Evolutionary conservation across 257 asterid species (phyloP), one percentile per base, ranked within the genome.

Genomic region (Nicotiana paniculata): DNA sequence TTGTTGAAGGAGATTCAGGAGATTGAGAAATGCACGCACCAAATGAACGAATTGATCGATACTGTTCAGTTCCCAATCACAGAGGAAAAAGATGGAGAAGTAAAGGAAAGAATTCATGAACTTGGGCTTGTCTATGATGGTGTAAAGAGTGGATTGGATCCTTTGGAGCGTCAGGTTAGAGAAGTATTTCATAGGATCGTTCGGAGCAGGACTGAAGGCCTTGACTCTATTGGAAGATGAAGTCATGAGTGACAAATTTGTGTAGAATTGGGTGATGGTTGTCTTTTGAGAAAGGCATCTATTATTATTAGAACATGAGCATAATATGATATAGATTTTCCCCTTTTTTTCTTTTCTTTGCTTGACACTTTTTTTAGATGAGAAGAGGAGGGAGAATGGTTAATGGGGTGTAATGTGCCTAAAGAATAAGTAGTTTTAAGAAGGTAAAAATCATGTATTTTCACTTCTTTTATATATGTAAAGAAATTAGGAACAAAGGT

Each of bases 1-100:
- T 58, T 96, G 87, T 84, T 96, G 91, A 91, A 82, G 93, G 99
- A 94, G 95, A 92, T 96, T 86, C 86, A 84, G 28, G 97, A 90
- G 82, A 85, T 94, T 57, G 98, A 91, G 91, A 93, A 83, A 82
- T 90, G 97, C 9, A 85, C 90, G 3, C 75, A 89, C 65, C 77
- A 57, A 12, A 88, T 94, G 97, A 92, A 83, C 32, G 97, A 92
- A 77, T 62, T 92, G 87, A 82, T 86, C 0, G 97, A 96, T 77
- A 85, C 89, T 0, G 86, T 85, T 57, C 86, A 87, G 43, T 93
- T 93, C 26, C 98, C 98, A 0, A 83, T 93, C 85, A 83, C 88
- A 0, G 97, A 89, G 66, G 92, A 90, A 16, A 93, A 85, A 87
- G 99, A 91, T 83, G 90, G 81, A 9, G 97, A 96, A 79, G 91